phyloP scores from a whole-genome alignment of 345 rosid genomes.

The Cardiospermum halicacabum region DNA sequence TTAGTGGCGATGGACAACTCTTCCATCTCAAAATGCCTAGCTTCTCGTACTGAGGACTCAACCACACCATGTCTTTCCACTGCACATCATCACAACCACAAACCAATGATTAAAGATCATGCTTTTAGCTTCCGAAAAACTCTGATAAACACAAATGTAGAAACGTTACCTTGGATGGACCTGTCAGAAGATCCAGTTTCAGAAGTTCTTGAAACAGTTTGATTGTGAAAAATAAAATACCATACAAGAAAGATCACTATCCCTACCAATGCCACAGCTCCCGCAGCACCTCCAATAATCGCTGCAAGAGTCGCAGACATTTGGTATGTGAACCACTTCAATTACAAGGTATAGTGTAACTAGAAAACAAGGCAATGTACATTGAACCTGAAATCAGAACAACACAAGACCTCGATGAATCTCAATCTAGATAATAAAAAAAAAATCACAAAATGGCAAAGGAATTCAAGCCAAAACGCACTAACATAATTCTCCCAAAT shows the following conservation, averaged over 20 bases:
- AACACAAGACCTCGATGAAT: conserved; percentile 23
- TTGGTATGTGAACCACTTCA: conserved; percentile 55
- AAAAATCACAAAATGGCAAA: background rate
- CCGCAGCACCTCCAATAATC: conserved; percentile 88
- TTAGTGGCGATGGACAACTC: conserved; percentile 85
- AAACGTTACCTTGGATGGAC: conserved; percentile 55
- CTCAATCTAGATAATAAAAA: conserved; percentile 7
- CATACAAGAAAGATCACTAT: conserved; percentile 46
- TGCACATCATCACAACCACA: conserved; percentile 21
- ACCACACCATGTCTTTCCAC: conserved; percentile 66
- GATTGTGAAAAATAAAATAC: conserved; percentile 51
- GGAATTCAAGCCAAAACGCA: background rate
- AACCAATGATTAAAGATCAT: conserved; percentile 3
- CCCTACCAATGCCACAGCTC: conserved; percentile 80
- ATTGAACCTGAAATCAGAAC: conserved; percentile 39
- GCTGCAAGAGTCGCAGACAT: conserved; percentile 89
- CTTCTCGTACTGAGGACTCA: conserved; percentile 70
- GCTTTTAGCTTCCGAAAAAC: background rate
- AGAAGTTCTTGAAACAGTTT: conserved; percentile 55
- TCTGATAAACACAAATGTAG: background rate
- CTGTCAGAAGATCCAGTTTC: conserved; percentile 87
- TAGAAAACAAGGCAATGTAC: conserved; percentile 5
- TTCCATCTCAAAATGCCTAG: conserved; percentile 74
- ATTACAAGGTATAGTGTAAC: conserved; percentile 28
- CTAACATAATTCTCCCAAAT: background rate